Conservation (phyloP, 495 filamentous ascomycete genomes). For the Aspergillus olivimuriae region DNA sequence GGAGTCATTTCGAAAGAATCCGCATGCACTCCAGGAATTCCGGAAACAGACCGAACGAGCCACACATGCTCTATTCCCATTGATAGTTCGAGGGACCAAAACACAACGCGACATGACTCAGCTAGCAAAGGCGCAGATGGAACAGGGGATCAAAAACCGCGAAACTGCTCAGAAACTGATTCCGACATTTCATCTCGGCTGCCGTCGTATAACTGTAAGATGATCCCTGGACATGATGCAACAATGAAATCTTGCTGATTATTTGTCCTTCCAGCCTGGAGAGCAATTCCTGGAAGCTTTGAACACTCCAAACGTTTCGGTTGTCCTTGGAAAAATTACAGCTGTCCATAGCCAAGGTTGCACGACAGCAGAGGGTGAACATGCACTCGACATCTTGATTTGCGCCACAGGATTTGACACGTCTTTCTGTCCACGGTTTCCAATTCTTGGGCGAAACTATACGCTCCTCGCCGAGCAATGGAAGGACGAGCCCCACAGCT, state of each 20-base stretch:
- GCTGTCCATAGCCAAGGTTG: constrained; percentile 27
- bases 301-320: constrained; percentile 25
- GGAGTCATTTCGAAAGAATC: constrained; percentile 24
- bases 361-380: constrained; percentile 13
- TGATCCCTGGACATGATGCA: background rate
- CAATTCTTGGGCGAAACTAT: constrained; percentile 38
- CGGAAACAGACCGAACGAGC: background rate
- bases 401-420: constrained; percentile 48
- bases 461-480: constrained; percentile 43
- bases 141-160: constrained; percentile 3
- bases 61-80: background rate
- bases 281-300: constrained; percentile 29
- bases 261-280: constrained; percentile 18
- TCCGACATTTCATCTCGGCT: constrained; percentile 29
- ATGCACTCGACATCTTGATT: constrained; percentile 23
- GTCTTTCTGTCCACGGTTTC: constrained; percentile 33
- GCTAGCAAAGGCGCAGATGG: background rate
- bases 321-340: constrained; percentile 20
- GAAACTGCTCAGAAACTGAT: constrained; percentile 12
- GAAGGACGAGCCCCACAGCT: constrained; percentile 47
- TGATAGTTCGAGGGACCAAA: background rate
- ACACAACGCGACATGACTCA: background rate
- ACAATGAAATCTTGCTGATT: background rate
- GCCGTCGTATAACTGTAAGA: constrained; percentile 26
- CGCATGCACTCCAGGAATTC: constrained; percentile 5